A percentile compares a stretch with the other conserved stretches of the same genome.
These are phyloP conservation scores for Hypoxylon perforatum DNA, from an alignment of 495 filamentous ascomycete genomes.

Conservation along the genomic window DNA sequence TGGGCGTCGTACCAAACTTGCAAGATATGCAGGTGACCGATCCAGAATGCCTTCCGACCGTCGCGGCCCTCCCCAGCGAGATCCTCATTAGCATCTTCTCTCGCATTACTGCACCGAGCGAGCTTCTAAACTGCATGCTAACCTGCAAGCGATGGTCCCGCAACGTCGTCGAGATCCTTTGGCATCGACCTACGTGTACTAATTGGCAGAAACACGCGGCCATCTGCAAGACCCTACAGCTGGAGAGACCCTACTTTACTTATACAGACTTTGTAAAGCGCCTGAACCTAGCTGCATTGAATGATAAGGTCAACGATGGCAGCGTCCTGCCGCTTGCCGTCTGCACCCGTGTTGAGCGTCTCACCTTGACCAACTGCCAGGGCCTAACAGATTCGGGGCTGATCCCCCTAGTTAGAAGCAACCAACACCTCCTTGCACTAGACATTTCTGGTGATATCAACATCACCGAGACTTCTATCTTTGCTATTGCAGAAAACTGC, in stretches of 20 bases:
- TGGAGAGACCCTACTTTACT: constrained; percentile 76
- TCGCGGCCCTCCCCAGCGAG: constrained; percentile 89
- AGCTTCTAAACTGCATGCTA: constrained; percentile 88
- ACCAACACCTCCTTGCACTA: constrained; percentile 84
- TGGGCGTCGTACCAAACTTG: constrained; percentile 76
- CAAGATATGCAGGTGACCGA: constrained; percentile 74
- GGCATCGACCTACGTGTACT: constrained; percentile 92
- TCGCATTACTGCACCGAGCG: constrained; percentile 76
- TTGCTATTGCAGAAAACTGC: constrained; percentile 83
- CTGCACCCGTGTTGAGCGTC: constrained; percentile 91
- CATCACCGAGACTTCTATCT: constrained; percentile 85
- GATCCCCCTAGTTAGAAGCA: constrained; percentile 80
- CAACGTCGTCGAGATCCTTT: constrained; percentile 91
- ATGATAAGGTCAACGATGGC: constrained; percentile 83
- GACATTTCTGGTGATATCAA: constrained; percentile 85
- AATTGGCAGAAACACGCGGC: constrained; percentile 81
- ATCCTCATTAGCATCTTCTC: constrained; percentile 92
- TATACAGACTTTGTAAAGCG: constrained; percentile 90
- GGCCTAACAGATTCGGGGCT: constrained; percentile 86
- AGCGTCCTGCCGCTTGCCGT: constrained; percentile 82
- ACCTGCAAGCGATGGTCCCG: constrained; percentile 92
- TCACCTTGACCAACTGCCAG: constrained; percentile 92
- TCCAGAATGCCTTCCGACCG: constrained; percentile 74
- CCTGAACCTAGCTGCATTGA: constrained; percentile 85
- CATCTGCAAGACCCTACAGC: constrained; percentile 79